phyloP scores from a whole-genome alignment of 73 alveolate species.

The Paramecium bursaria region DNA sequence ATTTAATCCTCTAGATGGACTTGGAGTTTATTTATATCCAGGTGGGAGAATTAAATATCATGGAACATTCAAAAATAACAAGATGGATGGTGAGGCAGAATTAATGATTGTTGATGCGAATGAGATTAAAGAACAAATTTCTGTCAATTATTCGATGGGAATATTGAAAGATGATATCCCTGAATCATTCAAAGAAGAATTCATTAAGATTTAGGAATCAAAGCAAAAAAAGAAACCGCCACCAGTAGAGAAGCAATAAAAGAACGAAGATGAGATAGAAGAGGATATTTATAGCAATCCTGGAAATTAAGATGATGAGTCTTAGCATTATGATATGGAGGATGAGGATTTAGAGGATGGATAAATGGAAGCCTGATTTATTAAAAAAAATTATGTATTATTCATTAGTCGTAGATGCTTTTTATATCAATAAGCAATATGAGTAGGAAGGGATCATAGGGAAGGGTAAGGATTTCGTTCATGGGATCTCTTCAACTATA shows the following conservation, averaged over 20 bases:
- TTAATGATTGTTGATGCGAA: neutral
- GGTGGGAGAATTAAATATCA: neutral
- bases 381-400: neutral
- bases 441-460: neutral
- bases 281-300: neutral
- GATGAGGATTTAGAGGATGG: neutral
- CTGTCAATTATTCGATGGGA: neutral
- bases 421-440: neutral
- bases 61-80: neutral
- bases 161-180: neutral
- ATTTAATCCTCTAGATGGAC: neutral
- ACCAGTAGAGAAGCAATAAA: neutral
- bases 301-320: neutral
- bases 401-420: conserved; percentile 48
- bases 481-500: conserved; percentile 5
- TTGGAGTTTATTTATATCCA: neutral
- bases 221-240: too few species aligned
- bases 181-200: neutral
- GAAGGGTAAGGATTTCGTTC: conserved; percentile 6
- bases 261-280: neutral
- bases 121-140: neutral
- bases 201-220: neutral
- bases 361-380: neutral
- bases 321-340: neutral
- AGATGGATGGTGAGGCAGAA: neutral